These are phyloP conservation scores for Suillus discolor DNA, from an alignment of 768 basidiomycete genomes.

Conservation along the genomic window DNA sequence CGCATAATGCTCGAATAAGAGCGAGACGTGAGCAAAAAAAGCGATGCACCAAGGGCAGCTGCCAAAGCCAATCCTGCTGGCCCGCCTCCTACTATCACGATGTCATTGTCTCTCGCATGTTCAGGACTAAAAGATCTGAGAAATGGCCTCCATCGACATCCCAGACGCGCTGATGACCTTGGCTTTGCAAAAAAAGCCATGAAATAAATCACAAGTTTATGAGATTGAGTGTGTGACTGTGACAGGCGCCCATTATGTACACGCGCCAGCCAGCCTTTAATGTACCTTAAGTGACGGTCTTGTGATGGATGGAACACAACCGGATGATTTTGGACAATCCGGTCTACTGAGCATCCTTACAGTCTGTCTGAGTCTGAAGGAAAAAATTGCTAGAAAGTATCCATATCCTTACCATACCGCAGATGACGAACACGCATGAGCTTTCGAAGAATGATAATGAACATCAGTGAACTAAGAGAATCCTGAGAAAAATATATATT, in stretches of 20 bases:
- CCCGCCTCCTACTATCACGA: conserved; percentile 95
- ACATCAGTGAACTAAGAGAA: too few species aligned
- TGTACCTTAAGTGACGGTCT: too few species aligned
- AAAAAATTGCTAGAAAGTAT: not conserved
- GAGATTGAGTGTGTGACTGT: not conserved
- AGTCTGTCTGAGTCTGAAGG: conserved; percentile 50
- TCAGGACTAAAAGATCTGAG: conserved; percentile 22
- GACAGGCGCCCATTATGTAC: not conserved
- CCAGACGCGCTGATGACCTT: conserved; percentile 12
- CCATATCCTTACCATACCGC: conserved; percentile 1
- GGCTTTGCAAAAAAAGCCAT: conserved; percentile 15
- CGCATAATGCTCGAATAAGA: not conserved
- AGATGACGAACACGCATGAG: conserved; percentile 92
- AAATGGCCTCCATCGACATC: conserved; percentile 9
- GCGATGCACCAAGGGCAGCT: conserved; percentile 71
- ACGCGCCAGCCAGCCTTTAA: too few species aligned
- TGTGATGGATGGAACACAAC: too few species aligned
- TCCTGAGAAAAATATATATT: too few species aligned
- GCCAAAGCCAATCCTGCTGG: conserved; percentile 91
- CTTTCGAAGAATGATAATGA: conserved; percentile 76
- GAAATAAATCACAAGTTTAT: not conserved
- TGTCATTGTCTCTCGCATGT: conserved; percentile 62
- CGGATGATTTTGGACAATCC: conserved; percentile 56
- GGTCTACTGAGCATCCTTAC: conserved; percentile 91
- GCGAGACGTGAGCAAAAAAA: not conserved